phyloP scores from a whole-genome alignment of 805 yeast species.

The Kodamaea jinghongensis region DNA sequence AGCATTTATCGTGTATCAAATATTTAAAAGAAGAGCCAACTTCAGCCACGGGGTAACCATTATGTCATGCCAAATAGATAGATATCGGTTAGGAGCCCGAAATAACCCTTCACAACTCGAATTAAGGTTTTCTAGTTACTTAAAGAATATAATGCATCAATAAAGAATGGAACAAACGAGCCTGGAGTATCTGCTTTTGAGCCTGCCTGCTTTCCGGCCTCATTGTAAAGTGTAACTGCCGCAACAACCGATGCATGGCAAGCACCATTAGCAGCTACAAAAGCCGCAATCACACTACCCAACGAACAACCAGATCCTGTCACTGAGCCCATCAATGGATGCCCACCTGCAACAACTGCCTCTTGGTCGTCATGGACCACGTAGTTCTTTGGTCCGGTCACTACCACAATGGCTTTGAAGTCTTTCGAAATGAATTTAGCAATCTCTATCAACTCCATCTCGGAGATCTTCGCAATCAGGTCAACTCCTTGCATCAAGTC shows the following conservation, averaged over 20 bases:
- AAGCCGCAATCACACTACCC: constrained; percentile 68
- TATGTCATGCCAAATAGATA: not conserved
- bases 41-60: no score
- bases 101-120: no score
- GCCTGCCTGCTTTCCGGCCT: constrained; percentile 55
- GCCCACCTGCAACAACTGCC: constrained; percentile 52
- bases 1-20: no score
- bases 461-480: constrained; percentile 26
- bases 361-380: constrained; percentile 21
- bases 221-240: constrained; percentile 58
- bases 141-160: constrained; percentile 37
- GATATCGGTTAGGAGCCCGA: no score
- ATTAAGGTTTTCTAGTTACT: no score
- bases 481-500: constrained; percentile 74
- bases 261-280: constrained; percentile 39
- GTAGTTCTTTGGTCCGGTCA: constrained; percentile 55
- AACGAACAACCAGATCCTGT: constrained; percentile 86
- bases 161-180: constrained; percentile 44
- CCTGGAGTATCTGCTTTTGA: constrained; percentile 52
- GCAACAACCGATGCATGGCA: constrained; percentile 40
- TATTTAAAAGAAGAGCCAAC: no score
- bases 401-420: constrained; percentile 59
- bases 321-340: constrained; percentile 57
- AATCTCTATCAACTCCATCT: constrained; percentile 31
- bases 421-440: constrained; percentile 50